These are phyloP conservation scores for Lanmaoa rubissima DNA, from an alignment of 768 basidiomycete species.

Conservation along the genomic window DNA sequence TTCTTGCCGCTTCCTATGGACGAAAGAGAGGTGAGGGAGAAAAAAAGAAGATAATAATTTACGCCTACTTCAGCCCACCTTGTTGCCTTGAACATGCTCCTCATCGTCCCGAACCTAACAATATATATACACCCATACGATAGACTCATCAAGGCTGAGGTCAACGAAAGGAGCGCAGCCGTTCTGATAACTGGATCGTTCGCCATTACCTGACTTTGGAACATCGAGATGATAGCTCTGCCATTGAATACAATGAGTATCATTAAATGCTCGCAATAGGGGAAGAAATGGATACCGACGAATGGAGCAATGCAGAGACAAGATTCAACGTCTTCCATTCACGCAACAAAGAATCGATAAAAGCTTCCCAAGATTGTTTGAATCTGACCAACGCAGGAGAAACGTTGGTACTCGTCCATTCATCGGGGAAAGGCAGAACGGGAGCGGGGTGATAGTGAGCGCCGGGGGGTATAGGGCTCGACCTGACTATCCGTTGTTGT, in stretches of 20 bases:
- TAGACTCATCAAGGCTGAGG: conserved; percentile 67
- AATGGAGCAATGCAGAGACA: conserved; percentile 60
- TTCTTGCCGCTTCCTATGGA: conserved; percentile 54
- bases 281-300: conserved; percentile 34
- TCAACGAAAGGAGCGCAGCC: conserved; percentile 59
- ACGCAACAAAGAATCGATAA: conserved; percentile 64
- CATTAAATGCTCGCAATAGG: background rate
- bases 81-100: conserved; percentile 66
- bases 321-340: conserved; percentile 80
- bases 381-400: conserved; percentile 66
- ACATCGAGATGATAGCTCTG: conserved; percentile 69
- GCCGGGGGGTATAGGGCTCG: conserved; percentile 33
- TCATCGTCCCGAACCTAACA: conserved; percentile 69
- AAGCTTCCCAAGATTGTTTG: conserved; percentile 64
- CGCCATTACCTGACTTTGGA: conserved; percentile 53
- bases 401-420: conserved; percentile 49
- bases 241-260: background rate
- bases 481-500: conserved; percentile 7
- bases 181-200: conserved; percentile 62
- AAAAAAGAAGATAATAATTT: background rate
- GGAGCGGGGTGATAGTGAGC: conserved; percentile 15
- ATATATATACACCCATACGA: conserved; percentile 75
- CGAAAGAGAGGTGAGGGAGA: background rate
- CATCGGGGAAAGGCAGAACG: conserved; percentile 49
- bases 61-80: conserved; percentile 66